Base-by-base conservation (phyloP, 805 yeast genomes). In the Candida ovalis region DNA sequence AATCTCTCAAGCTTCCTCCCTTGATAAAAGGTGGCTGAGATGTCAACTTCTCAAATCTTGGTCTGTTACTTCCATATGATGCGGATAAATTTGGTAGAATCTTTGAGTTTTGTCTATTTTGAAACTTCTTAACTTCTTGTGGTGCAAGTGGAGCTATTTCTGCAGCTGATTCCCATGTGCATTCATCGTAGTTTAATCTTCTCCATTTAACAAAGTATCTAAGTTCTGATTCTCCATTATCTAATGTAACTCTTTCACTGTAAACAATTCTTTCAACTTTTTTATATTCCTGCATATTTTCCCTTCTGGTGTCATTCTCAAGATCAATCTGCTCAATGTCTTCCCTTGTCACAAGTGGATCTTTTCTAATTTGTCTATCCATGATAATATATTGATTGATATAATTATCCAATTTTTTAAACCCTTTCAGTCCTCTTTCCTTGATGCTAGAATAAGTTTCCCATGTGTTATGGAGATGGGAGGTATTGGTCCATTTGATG, bases 391-490 rank as follows among this genome's bases (percentile, higher is more conserved):
- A 81, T 58, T 85, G 89, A 60, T 84, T 86, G 63, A 91, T 85
- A 67, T 90, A 94, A 68, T 94, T 94, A 51, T 92, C 98, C 19
- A 94, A 78, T 56, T 85, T 84, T 64, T 96, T 88, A 56, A 80
- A 73, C 39, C 99, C 99, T 63, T 84, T 84, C 52, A 74, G 66
- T 7, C 71, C 68, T 41, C 55, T 51, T 18, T 68, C 64, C 41
- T 76, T 77, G 44, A 84, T 61, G 2, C 69, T 65, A 12, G 67
- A 69, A 68, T 85, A 90, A 2, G 78, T 64, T 63, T 91, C 96
- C 97, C 97, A 94, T 0, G 96, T 84, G 66, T 92, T 94, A 69
- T 94, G 99, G 52, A 94, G 73, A 70, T 94, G 98, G 13, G 97
- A 87, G 52, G 81, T 74, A 46, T 80, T 88, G 18, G 78, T 74